phyloP scores from a whole-genome alignment of 2,329 filamentous ascomycete genomes.

The Aurifilum marmelostoma region DNA sequence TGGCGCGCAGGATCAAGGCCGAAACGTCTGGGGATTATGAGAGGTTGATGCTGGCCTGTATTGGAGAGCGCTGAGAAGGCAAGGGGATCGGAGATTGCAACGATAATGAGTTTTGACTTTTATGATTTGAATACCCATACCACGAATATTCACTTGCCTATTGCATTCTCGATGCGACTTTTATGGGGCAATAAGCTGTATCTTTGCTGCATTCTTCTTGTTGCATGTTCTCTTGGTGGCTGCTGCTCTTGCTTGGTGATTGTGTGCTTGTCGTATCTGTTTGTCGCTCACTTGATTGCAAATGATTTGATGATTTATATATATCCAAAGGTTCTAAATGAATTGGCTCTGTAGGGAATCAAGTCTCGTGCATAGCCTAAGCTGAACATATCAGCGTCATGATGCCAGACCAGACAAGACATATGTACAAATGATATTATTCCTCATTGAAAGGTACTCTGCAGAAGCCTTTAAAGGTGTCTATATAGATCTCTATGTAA shows the following conservation, averaged over 20 bases:
- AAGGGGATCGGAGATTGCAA: neutral
- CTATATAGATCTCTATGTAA: neutral
- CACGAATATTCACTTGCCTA: neutral
- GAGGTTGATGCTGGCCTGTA: constrained; percentile 72
- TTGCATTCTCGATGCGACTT: neutral
- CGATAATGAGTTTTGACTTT: constrained; percentile 18
- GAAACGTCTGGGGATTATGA: constrained; percentile 89
- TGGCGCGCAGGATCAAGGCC: constrained; percentile 71
- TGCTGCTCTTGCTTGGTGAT: neutral
- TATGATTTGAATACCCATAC: constrained; percentile 10
- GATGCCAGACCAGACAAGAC: neutral
- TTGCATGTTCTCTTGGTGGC: neutral
- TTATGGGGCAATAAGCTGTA: neutral
- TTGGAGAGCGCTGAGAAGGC: constrained; percentile 45
- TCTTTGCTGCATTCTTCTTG: neutral
- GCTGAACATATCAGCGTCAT: too few relatives aligned
- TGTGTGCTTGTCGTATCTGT: neutral
- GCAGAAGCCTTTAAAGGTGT: neutral
- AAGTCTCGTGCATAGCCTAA: too few relatives aligned
- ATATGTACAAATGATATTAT: neutral
- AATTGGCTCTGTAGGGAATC: too few relatives aligned
- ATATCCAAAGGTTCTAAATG: too few relatives aligned
- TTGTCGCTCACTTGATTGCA: neutral
- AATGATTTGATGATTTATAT: neutral
- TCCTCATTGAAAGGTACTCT: neutral